Evolutionary conservation across 306 rosid genomes (phyloP).

Genomic region (Fagus sylvatica): DNA sequence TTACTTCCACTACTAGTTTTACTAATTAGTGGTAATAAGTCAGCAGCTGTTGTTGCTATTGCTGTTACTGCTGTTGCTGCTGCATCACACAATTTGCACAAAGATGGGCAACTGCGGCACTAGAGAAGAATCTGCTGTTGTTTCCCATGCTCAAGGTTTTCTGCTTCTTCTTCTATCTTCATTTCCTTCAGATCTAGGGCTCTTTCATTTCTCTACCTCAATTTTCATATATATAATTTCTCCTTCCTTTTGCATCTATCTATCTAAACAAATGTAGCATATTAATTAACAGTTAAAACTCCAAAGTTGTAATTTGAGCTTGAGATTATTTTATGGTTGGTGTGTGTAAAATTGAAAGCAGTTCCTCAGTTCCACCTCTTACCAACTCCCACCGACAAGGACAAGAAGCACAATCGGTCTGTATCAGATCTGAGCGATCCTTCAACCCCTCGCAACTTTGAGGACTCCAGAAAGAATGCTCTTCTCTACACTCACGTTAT

Average conservation of each 20-base stretch:
- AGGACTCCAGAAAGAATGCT: constrained; percentile 70
- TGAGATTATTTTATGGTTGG: no score
- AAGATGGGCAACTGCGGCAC: constrained; percentile 97
- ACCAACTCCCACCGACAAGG: constrained; percentile 23
- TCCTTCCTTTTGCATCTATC: not conserved
- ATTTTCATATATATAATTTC: not conserved
- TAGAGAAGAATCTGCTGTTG: constrained; percentile 92
- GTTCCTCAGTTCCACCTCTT: constrained; percentile 74
- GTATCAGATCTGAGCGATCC: constrained; percentile 95
- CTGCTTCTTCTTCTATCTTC: not conserved
- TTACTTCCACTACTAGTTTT: constrained; percentile 19
- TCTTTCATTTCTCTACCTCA: not conserved
- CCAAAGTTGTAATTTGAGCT: not conserved
- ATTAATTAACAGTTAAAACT: not conserved
- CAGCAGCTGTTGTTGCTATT: constrained; percentile 8
- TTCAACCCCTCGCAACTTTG: constrained; percentile 77
- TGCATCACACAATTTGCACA: constrained; percentile 1
- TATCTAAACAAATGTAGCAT: not conserved
- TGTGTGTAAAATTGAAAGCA: constrained; percentile 22
- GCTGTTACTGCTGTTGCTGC: not conserved
- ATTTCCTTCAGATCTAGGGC: constrained; percentile 53
- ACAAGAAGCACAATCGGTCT: constrained; percentile 57
- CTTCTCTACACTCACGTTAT: constrained; percentile 85
- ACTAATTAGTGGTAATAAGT: constrained; percentile 3
- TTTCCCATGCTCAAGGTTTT: constrained; percentile 91